These are phyloP conservation scores for Aschersonia sp. DNA, from an alignment of 2,329 filamentous ascomycete species.

Conservation along the genomic window DNA sequence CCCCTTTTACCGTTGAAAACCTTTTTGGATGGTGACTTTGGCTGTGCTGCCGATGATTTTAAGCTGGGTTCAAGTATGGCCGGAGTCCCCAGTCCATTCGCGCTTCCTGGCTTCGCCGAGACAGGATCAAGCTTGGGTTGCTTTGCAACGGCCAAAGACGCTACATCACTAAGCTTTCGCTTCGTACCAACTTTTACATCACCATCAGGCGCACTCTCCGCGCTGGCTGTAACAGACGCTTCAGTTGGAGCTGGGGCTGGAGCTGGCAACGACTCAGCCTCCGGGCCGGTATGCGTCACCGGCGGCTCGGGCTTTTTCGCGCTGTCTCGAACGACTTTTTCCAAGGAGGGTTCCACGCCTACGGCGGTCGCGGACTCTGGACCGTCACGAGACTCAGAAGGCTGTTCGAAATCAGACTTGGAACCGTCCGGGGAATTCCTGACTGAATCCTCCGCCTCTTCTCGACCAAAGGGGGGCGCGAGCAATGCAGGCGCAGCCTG, in stretches of 20 bases:
- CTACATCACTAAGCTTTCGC: neutral
- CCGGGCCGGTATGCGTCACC: slow-evolving; percentile 4
- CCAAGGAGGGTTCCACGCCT: neutral
- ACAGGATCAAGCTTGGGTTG: slow-evolving; percentile 21
- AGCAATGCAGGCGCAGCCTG: too few species aligned
- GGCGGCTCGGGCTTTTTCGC: slow-evolving; percentile 1
- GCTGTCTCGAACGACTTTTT: neutral
- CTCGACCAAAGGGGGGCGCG: too few species aligned
- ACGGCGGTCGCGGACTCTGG: neutral
- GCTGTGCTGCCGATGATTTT: neutral
- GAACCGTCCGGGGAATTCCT: too few species aligned
- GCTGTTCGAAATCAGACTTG: too few species aligned
- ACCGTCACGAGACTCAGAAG: too few species aligned
- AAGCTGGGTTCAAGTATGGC: too few species aligned
- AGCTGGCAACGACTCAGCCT: slow-evolving; percentile 2
- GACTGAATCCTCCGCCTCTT: too few species aligned
- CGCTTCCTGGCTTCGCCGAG: too few species aligned
- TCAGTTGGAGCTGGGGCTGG: slow-evolving; percentile 3
- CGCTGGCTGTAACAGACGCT: neutral
- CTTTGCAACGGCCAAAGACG: slow-evolving; percentile 13
- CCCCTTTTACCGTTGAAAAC: slow-evolving; percentile 18
- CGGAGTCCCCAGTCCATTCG: too few species aligned
- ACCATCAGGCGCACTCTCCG: slow-evolving; percentile 1
- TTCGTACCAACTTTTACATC: neutral
- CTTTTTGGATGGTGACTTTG: slow-evolving; percentile 9